Evolutionary conservation across 2,329 filamentous ascomycete genomes (phyloP).

Genomic region (Nannizziopsis barbatae): DNA sequence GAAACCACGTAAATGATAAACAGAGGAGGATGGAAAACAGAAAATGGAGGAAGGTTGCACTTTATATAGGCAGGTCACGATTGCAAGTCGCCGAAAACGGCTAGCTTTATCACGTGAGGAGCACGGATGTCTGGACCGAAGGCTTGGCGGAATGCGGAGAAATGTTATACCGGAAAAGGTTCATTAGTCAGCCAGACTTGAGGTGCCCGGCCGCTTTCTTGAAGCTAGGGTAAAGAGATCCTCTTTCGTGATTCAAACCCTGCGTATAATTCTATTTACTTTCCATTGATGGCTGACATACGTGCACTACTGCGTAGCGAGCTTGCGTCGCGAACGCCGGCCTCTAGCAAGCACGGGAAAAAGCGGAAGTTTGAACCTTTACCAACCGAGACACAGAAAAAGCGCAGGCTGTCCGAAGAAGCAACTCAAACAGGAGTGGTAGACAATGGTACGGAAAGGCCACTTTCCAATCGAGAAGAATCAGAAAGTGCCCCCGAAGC

Average conservation of each 20-base stretch:
- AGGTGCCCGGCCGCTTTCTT: too few relatives aligned
- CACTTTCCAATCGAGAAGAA: constrained; percentile 16
- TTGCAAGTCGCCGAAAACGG: neutral
- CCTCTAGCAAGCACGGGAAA: constrained; percentile 32
- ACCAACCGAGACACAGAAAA: constrained; percentile 35
- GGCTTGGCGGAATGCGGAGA: too few relatives aligned
- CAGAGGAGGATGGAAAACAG: constrained; percentile 9
- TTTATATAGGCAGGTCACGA: neutral
- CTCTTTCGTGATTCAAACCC: neutral
- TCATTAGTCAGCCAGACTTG: too few relatives aligned
- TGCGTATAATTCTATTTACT: neutral
- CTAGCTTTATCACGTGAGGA: neutral
- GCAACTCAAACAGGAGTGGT: constrained; percentile 18
- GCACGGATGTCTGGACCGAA: too few relatives aligned
- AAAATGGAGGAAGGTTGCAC: too few relatives aligned
- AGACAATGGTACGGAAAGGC: neutral
- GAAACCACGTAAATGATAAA: constrained; percentile 12
- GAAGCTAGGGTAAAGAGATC: too few relatives aligned
- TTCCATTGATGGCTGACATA: constrained; percentile 60
- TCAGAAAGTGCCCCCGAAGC: constrained; percentile 10
- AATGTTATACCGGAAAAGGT: too few relatives aligned
- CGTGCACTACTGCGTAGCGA: constrained; percentile 69
- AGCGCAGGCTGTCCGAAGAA: constrained; percentile 25
- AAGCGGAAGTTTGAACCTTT: constrained; percentile 45
- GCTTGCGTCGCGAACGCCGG: constrained; percentile 56